Base-by-base conservation (phyloP, 106 monocot genomes). In the Chionographis japonica region DNA sequence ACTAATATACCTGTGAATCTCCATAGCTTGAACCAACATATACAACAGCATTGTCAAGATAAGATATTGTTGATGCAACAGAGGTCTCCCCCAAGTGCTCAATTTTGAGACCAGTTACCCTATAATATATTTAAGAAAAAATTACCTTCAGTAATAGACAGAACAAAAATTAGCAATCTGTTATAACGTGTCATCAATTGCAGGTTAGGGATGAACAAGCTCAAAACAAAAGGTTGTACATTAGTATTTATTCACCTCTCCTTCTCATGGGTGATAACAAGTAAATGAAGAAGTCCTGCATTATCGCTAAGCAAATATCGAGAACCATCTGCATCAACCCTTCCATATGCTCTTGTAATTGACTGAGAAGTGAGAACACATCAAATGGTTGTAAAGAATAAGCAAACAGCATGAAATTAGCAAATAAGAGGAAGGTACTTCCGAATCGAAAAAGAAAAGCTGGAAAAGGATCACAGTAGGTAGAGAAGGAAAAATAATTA, bases 1-100 rank as follows among this genome's bases (percentile, higher is more conserved):
- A 40, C 19, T 14, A 52, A 60, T 13, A 51, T 65, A 92, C 97
- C 89, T 98, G 97, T 58, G 97, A 98, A 83, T 98, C 97, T 56
- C 97, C 97, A 85, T 87, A 98, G 56, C 87, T 92, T 64, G 97
- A 98, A 79, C 97, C 97, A 68, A 98, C 77, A 90, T 82, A 98
- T 43, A 98, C 92, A 62, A 98, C 92, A 57, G 78, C 92, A 85
- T 98, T 98, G 74, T 98, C 97, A 72, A 98, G 97, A 79, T 98
- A 98, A 53, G 97, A 92, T 74, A 98, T 85, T 52, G 92, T 85
- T 78, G 97, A 98, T 61, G 97, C 89, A 60, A 87, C 83, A 60
- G 97, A 98, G 0, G 97, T 98, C 73, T 98, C 97, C 50, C 97
- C 97, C 3, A 98, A 74, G 53, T 80, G 80, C 75, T 98, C 97